These are phyloP conservation scores for Trichoderma citrinoviride DNA, from an alignment of 2,329 filamentous ascomycete genomes.

Conservation along the genomic window DNA sequence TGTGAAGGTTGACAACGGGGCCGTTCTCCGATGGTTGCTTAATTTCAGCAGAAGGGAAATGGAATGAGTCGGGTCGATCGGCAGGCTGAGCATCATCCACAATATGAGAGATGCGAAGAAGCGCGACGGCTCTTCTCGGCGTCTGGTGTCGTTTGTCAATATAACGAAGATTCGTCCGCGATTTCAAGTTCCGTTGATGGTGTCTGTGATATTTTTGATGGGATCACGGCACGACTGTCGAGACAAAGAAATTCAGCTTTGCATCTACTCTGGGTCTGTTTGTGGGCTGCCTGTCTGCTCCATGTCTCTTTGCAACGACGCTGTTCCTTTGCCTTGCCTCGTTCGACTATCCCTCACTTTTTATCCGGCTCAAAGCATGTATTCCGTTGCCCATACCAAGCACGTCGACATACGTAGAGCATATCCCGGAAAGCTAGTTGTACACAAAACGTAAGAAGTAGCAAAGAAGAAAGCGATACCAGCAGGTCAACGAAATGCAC, in stretches of 20 bases:
- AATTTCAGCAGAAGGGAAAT: slow-evolving; percentile 35
- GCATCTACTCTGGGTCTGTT: not conserved
- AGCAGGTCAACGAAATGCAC: not conserved
- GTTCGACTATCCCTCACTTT: not conserved
- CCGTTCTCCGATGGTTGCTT: slow-evolving; percentile 35
- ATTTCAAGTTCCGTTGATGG: not conserved
- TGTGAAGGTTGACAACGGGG: slow-evolving; percentile 33
- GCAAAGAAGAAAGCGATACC: not conserved
- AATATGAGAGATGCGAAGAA: slow-evolving; percentile 37
- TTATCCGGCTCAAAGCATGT: not conserved
- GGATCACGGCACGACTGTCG: not conserved
- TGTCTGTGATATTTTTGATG: not conserved
- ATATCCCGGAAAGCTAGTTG: too few species aligned
- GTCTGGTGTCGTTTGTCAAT: slow-evolving; percentile 45
- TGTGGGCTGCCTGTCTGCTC: not conserved
- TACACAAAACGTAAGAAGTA: too few species aligned
- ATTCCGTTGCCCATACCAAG: not conserved
- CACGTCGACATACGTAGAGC: not conserved
- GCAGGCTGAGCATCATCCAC: slow-evolving; percentile 37
- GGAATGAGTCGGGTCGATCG: slow-evolving; percentile 38
- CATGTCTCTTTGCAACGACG: not conserved
- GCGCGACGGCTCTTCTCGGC: slow-evolving; percentile 40
- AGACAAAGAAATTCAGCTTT: not conserved
- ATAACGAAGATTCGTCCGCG: slow-evolving; percentile 38
- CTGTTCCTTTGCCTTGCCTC: not conserved